Conservation (phyloP, 805 yeast genomes). For the Nakazawaea wyomingensis region DNA sequence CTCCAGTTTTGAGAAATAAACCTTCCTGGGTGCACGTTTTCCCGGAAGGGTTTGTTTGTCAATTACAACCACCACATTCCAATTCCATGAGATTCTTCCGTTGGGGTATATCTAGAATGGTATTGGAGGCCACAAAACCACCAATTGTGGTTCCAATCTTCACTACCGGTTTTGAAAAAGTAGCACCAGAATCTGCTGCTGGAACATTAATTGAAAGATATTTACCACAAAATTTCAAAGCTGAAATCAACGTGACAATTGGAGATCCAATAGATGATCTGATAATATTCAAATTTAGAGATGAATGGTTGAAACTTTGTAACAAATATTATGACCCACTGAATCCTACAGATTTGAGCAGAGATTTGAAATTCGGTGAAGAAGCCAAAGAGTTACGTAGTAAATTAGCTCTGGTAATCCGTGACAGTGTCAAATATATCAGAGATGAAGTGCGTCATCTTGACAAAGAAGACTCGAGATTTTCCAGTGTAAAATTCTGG, state of each 20-base stretch:
- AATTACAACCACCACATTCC: conserved; percentile 68
- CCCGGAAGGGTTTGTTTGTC: conserved; percentile 94
- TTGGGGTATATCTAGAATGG: conserved; percentile 88
- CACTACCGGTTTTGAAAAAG: conserved; percentile 78
- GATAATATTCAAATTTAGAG: conserved; percentile 54
- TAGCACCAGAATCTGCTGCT: conserved; percentile 72
- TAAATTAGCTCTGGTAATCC: conserved; percentile 59
- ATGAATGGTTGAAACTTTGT: conserved; percentile 64
- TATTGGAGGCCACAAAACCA: conserved; percentile 75
- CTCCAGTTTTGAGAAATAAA: conserved; percentile 56
- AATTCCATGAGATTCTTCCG: conserved; percentile 92
- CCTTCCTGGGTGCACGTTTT: conserved; percentile 92
- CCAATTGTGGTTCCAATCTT: conserved; percentile 89
- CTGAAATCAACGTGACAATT: conserved; percentile 60
- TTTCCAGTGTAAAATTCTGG: conserved; percentile 67
- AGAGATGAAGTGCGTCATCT: conserved; percentile 38
- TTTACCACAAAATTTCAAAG: conserved; percentile 60
- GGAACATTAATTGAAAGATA: conserved; percentile 50
- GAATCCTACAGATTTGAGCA: conserved; percentile 54
- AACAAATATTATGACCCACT: conserved; percentile 44
- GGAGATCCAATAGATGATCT: conserved; percentile 68
- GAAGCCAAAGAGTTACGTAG: conserved; percentile 67
- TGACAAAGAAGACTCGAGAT: conserved; percentile 62
- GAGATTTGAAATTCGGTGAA: conserved; percentile 55
- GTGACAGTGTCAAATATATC: conserved; percentile 53